Percentiles rank a stretch among this genome's conserved stretches.
These are phyloP conservation scores for Drechmeria coniospora DNA, from an alignment of 2,329 filamentous ascomycete species.

Conservation along the genomic window DNA sequence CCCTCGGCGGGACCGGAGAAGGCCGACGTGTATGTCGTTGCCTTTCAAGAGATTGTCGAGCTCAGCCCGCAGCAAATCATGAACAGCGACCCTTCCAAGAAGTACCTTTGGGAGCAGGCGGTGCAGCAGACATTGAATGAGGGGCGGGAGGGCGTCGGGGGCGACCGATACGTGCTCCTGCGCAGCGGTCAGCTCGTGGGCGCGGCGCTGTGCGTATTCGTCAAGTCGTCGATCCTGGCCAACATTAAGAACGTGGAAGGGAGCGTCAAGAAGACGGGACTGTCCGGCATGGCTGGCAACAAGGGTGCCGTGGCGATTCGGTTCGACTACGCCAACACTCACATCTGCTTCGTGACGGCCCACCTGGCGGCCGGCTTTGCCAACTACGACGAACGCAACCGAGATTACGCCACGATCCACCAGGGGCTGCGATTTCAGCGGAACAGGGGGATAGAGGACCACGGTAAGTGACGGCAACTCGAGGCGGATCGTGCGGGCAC, in stretches of 20 bases:
- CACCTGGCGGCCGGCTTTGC: slow-evolving; percentile 91
- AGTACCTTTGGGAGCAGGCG: slow-evolving; percentile 72
- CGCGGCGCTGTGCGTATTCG: slow-evolving; percentile 82
- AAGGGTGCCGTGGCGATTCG: slow-evolving; percentile 95
- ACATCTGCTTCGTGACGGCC: slow-evolving; percentile 88
- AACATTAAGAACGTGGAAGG: slow-evolving; percentile 96
- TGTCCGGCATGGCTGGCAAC: slow-evolving; percentile 95
- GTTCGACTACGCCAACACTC: slow-evolving; percentile 85
- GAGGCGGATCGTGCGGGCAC: no score
- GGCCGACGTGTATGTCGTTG: slow-evolving; percentile 77
- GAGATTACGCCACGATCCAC: slow-evolving; percentile 81
- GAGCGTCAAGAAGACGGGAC: slow-evolving; percentile 80
- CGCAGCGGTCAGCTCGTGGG: slow-evolving; percentile 90
- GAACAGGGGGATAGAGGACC: slow-evolving; percentile 81
- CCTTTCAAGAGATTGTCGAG: slow-evolving; percentile 97
- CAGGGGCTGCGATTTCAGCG: slow-evolving; percentile 80
- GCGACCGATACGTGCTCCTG: slow-evolving; percentile 74
- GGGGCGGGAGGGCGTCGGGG: slow-evolving; percentile 46
- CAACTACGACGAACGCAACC: slow-evolving; percentile 92
- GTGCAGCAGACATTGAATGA: slow-evolving; percentile 65
- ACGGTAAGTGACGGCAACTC: no score
- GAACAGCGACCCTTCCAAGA: slow-evolving; percentile 83
- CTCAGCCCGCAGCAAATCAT: slow-evolving; percentile 96
- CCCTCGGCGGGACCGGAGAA: slow-evolving; percentile 38
- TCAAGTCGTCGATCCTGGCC: slow-evolving; percentile 59